Evolutionary conservation across 257 asterid species (phyloP).

Genomic region (Capsicum chinense): DNA sequence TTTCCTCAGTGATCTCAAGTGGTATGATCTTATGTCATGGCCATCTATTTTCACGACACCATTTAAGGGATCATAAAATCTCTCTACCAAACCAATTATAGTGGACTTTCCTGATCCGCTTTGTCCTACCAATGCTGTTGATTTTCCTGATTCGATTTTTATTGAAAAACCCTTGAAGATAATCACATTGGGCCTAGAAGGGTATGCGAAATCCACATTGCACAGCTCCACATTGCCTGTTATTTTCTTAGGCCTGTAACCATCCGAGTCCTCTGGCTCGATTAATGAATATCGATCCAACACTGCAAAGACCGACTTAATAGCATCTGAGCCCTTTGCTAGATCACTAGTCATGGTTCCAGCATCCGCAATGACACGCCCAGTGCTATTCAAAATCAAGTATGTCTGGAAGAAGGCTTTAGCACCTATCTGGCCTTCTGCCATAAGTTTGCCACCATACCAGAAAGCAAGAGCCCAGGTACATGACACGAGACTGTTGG

Average conservation of each 20-base stretch:
- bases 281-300: conserved; percentile 69
- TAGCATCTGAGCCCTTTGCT: conserved; percentile 73
- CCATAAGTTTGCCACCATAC: conserved; percentile 83
- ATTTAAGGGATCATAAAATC: conserved; percentile 68
- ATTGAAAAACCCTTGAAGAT: conserved; percentile 70
- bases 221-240: conserved; percentile 60
- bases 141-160: conserved; percentile 62
- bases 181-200: conserved; percentile 58
- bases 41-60: conserved; percentile 74
- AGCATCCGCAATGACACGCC: conserved; percentile 86
- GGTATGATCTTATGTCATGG: conserved; percentile 62
- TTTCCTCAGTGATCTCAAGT: conserved; percentile 63
- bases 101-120: conserved; percentile 94
- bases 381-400: conserved; percentile 84
- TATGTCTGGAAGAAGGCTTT: conserved; percentile 72
- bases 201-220: conserved; percentile 70
- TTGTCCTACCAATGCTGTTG: conserved; percentile 85
- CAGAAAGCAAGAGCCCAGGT: conserved; percentile 82
- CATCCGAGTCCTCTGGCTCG: conserved; percentile 71
- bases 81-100: conserved; percentile 62
- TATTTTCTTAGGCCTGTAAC: conserved; percentile 53
- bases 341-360: conserved; percentile 87
- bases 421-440: conserved; percentile 58
- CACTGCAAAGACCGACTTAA: conserved; percentile 71
- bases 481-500: conserved; percentile 73